A percentile compares a stretch with the other conserved stretches of the same genome.
phyloP scores from a whole-genome alignment of 495 filamentous ascomycete genomes.

The Tuber calosporum region DNA sequence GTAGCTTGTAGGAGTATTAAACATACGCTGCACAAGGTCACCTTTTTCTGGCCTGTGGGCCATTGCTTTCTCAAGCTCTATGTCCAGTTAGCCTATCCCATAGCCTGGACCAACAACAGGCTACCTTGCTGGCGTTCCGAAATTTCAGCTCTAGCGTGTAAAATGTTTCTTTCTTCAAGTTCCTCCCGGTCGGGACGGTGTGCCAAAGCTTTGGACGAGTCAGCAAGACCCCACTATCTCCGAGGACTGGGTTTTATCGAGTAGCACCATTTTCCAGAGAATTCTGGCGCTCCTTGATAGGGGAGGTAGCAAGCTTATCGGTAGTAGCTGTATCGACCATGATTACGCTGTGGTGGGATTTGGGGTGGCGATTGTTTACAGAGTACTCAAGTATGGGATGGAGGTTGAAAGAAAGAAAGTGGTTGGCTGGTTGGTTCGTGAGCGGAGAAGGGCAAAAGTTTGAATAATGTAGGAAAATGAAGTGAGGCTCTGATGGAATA shows the following conservation, averaged over 20 bases:
- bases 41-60: conserved; percentile 38
- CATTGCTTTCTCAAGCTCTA: conserved; percentile 40
- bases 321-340: conserved; percentile 10
- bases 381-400: background rate
- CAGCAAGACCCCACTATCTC: background rate
- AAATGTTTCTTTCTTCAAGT: conserved; percentile 38
- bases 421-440: background rate
- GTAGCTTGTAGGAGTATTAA: background rate
- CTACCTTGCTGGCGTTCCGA: conserved; percentile 37
- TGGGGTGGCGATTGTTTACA: background rate
- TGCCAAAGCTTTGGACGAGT: conserved; percentile 31
- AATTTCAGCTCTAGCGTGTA: conserved; percentile 36
- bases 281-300: conserved; percentile 39
- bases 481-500: background rate
- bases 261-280: conserved; percentile 32
- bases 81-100: background rate
- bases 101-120: conserved; percentile 7
- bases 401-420: background rate
- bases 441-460: background rate
- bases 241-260: background rate
- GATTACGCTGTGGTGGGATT: background rate
- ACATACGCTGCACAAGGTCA: conserved; percentile 37
- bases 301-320: conserved; percentile 34
- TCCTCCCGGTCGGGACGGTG: conserved; percentile 38
- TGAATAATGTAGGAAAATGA: background rate